Conservation (phyloP, 163 green algal species). For the Prototheca wickerhamii region DNA sequence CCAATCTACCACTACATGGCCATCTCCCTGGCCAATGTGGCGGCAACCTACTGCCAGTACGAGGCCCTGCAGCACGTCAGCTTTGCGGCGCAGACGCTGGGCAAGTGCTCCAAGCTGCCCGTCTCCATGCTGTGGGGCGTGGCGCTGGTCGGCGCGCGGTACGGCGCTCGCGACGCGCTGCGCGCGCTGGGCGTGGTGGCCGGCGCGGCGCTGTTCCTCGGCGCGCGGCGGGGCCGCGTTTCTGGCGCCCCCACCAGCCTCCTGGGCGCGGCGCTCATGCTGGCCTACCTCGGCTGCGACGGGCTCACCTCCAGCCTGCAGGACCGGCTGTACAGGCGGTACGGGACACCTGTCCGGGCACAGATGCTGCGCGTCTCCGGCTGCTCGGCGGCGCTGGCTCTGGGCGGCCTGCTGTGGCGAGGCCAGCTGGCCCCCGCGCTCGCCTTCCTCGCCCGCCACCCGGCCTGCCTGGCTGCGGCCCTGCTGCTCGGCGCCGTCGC, state of each 20-base stretch:
- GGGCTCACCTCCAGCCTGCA: slow-evolving; percentile 98
- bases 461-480: slow-evolving; percentile 61
- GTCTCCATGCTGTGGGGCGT: slow-evolving; percentile 92
- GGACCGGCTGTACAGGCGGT: slow-evolving; percentile 87
- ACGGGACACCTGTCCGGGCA: slow-evolving; percentile 87
- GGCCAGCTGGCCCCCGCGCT: slow-evolving; percentile 63
- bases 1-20: slow-evolving; percentile 63
- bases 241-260: slow-evolving; percentile 4
- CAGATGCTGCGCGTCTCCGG: slow-evolving; percentile 72
- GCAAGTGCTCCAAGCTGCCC: slow-evolving; percentile 95
- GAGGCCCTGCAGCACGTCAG: slow-evolving; percentile 94
- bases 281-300: slow-evolving; percentile 87
- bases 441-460: slow-evolving; percentile 62
- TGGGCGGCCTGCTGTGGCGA: slow-evolving; percentile 48
- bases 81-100: slow-evolving; percentile 84
- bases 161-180: slow-evolving; percentile 64
- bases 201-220: slow-evolving; percentile 84
- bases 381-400: slow-evolving; percentile 47
- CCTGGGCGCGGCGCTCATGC: slow-evolving; percentile 75
- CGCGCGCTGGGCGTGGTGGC: slow-evolving; percentile 75
- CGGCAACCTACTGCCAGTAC: slow-evolving; percentile 96
- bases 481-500: slow-evolving; percentile 64
- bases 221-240: slow-evolving; percentile 25
- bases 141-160: slow-evolving; percentile 79
- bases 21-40: slow-evolving; percentile 71